phyloP scores from a whole-genome alignment of 2,329 filamentous ascomycete species.

The Fusarium neocosmosporiellum region DNA sequence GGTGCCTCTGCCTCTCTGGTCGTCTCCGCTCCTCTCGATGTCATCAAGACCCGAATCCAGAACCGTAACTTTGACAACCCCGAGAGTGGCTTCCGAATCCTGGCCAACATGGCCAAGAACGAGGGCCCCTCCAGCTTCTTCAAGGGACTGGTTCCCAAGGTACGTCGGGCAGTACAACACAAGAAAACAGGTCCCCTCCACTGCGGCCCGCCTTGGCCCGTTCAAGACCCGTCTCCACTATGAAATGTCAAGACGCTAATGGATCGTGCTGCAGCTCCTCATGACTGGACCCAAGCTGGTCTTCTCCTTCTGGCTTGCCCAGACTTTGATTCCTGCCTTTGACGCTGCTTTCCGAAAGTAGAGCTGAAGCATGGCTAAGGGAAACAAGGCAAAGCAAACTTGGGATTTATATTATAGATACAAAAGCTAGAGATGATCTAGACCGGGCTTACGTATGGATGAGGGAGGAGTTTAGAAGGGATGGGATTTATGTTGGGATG shows the following conservation, averaged over 20 bases:
- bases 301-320: conserved; percentile 99
- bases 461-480: conserved; percentile 37
- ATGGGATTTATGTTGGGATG: conserved; percentile 35
- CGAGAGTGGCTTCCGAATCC: conserved; percentile 90
- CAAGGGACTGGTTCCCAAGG: conserved; percentile 96
- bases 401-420: conserved; percentile 27
- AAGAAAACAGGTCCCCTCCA: background rate
- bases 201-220: conserved; percentile 7
- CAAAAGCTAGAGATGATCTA: conserved; percentile 22
- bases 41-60: conserved; percentile 98
- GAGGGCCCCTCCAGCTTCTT: conserved; percentile 92
- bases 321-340: conserved; percentile 96
- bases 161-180: conserved; percentile 47
- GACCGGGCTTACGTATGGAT: conserved; percentile 7
- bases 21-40: conserved; percentile 95
- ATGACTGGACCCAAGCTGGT: conserved; percentile 99
- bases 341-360: conserved; percentile 59
- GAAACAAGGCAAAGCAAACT: background rate
- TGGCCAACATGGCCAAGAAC: conserved; percentile 91
- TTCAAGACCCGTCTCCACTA: conserved; percentile 20
- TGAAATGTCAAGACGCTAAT: conserved; percentile 19
- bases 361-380: background rate
- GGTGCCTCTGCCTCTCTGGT: conserved; percentile 95
- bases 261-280: conserved; percentile 69
- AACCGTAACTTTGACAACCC: conserved; percentile 99